These are phyloP conservation scores for Bipolaris zeicola DNA, from an alignment of 2,329 filamentous ascomycete genomes.

Conservation along the genomic window DNA sequence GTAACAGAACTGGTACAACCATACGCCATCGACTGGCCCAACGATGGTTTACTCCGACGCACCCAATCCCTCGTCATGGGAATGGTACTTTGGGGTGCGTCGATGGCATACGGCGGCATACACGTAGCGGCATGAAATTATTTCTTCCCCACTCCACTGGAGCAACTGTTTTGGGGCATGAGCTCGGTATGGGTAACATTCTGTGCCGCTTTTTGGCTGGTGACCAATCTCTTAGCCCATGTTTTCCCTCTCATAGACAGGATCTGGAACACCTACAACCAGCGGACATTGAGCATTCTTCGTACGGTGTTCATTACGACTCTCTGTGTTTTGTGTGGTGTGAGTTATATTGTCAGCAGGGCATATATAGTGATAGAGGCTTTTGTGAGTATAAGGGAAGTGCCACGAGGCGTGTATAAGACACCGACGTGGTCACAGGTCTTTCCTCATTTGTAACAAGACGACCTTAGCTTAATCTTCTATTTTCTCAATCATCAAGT, in stretches of 20 bases:
- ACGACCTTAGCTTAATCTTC: no score
- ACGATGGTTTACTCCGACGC: constrained; percentile 24
- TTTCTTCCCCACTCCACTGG: constrained; percentile 22
- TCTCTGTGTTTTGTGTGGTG: neutral
- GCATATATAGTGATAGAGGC: constrained; percentile 27
- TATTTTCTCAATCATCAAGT: no score
- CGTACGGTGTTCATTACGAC: neutral
- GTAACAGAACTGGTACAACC: neutral
- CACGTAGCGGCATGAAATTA: constrained; percentile 29
- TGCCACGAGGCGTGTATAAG: constrained; percentile 21
- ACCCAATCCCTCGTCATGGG: constrained; percentile 18
- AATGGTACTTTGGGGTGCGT: constrained; percentile 26
- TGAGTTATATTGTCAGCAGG: constrained; percentile 15
- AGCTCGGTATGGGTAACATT: constrained; percentile 24
- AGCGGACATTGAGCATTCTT: neutral
- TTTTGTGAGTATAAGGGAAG: constrained; percentile 21
- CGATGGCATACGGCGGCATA: constrained; percentile 27
- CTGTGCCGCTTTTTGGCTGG: constrained; percentile 26
- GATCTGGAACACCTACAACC: constrained; percentile 18
- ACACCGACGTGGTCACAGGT: constrained; percentile 24
- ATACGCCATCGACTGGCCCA: constrained; percentile 25
- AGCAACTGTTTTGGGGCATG: constrained; percentile 26
- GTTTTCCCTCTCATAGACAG: constrained; percentile 16
- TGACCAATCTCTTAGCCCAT: constrained; percentile 20
- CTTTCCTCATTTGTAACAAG: constrained; percentile 24